Conservation (phyloP, 2,329 filamentous ascomycete species). For the Zalaria obscura region DNA sequence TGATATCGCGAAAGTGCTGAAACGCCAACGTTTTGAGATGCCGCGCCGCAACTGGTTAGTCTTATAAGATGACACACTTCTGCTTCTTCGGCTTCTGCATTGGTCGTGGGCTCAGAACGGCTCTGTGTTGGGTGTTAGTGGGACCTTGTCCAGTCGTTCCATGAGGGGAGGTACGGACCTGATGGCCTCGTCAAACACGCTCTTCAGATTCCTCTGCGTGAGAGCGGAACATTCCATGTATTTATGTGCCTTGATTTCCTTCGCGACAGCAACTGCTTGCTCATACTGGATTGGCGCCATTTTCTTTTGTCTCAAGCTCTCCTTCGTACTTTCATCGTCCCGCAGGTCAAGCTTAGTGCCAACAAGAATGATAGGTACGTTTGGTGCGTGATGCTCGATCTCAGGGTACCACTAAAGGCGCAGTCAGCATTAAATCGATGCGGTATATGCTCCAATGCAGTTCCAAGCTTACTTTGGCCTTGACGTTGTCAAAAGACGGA, state of each 20-base stretch:
- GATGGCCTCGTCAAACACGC: conserved; percentile 96
- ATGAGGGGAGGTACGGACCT: conserved; percentile 44
- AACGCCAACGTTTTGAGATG: too few species aligned
- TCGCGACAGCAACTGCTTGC: conserved; percentile 74
- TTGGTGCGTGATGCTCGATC: conserved; percentile 91
- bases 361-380: conserved; percentile 91
- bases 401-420: conserved; percentile 79
- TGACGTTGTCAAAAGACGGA: conserved; percentile 94
- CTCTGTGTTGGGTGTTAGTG: conserved; percentile 30
- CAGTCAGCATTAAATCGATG: neutral
- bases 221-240: conserved; percentile 96
- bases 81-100: conserved; percentile 45
- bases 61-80: conserved; percentile 56
- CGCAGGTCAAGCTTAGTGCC: conserved; percentile 93
- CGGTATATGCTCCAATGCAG: neutral
- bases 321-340: conserved; percentile 71
- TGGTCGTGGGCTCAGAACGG: conserved; percentile 56
- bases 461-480: conserved; percentile 38
- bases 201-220: conserved; percentile 94
- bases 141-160: neutral
- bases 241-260: conserved; percentile 92
- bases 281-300: conserved; percentile 97
- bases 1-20: too few species aligned
- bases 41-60: too few species aligned
- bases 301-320: conserved; percentile 74